Conservation (phyloP, 306 rosid species). For the Carpinus fangiana region DNA sequence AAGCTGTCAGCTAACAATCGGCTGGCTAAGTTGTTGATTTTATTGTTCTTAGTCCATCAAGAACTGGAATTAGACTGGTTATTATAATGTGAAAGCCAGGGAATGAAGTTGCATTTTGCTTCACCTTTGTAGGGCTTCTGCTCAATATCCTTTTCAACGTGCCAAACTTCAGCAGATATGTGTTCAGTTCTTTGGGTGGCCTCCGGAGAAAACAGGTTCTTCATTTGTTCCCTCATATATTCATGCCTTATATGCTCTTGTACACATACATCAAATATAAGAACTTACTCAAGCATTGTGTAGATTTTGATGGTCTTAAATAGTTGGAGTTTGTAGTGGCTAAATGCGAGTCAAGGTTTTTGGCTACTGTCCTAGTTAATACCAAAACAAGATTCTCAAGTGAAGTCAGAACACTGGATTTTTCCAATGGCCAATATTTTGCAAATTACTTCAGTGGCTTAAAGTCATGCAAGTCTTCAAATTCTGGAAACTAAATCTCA, state of each 20-base stretch:
- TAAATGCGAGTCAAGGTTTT: constrained; percentile 2
- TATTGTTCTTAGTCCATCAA: background rate
- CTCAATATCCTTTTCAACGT: constrained; percentile 63
- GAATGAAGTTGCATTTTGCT: constrained; percentile 2
- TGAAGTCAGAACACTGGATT: background rate
- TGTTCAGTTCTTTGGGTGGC: constrained; percentile 59
- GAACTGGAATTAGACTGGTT: background rate
- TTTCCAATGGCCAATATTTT: background rate
- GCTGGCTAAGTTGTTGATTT: background rate
- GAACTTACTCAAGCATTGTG: background rate
- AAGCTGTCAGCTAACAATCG: background rate
- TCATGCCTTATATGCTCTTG: background rate
- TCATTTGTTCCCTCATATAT: constrained; percentile 22
- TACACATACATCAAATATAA: background rate
- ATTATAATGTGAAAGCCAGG: background rate
- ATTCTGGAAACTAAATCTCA: background rate
- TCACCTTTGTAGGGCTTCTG: constrained; percentile 51
- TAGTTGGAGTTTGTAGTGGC: background rate
- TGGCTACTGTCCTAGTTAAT: background rate
- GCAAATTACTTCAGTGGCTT: background rate
- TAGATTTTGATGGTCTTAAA: background rate
- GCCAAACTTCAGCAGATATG: constrained; percentile 60
- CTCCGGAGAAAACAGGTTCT: constrained; percentile 76
- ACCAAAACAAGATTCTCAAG: background rate
- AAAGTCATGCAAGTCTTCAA: background rate